Percentiles rank a stretch among this genome's conserved stretches.
phyloP scores from a whole-genome alignment of 306 rosid genomes.

The Canavalia gladiata region DNA sequence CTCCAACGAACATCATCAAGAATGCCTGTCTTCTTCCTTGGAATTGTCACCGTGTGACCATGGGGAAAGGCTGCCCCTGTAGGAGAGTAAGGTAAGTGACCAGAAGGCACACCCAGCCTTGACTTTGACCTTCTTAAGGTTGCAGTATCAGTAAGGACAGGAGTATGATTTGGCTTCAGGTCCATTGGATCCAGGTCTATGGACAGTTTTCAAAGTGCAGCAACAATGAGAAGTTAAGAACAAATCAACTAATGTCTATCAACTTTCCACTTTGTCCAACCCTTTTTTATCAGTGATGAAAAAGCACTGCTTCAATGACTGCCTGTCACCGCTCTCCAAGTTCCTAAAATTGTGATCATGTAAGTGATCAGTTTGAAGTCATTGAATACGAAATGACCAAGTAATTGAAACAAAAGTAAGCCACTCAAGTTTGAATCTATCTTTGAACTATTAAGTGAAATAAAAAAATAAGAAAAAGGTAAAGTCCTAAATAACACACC shows the following conservation, averaged over 20 bases:
- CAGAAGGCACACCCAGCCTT: conserved; percentile 69
- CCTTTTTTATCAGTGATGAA: conserved; percentile 61
- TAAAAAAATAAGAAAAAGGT: conserved; percentile 1
- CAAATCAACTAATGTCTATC: conserved; percentile 31
- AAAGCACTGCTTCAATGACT: conserved; percentile 61
- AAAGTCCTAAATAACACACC: conserved; percentile 47
- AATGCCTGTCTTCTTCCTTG: conserved; percentile 80
- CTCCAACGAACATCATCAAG: conserved; percentile 86
- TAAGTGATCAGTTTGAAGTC: conserved; percentile 26
- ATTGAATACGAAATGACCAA: conserved; percentile 37
- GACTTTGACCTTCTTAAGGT: conserved; percentile 83
- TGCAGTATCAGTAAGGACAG: conserved; percentile 78
- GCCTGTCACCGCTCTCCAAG: conserved; percentile 60
- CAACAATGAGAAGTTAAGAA: conserved; percentile 43
- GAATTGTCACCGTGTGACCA: conserved; percentile 62
- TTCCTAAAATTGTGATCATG: conserved; percentile 53
- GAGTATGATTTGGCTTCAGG: conserved; percentile 73
- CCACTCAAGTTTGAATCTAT: conserved; percentile 27
- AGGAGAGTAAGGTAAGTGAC: conserved; percentile 68
- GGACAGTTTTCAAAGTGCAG: conserved; percentile 34
- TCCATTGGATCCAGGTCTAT: conserved; percentile 91
- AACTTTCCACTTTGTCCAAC: conserved; percentile 60
- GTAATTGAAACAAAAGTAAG: conserved; percentile 23
- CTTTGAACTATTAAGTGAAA: conserved; percentile 42
- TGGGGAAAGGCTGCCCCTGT: conserved; percentile 67